phyloP scores from a whole-genome alignment of 768 basidiomycete species.

The Ramaria rubella region DNA sequence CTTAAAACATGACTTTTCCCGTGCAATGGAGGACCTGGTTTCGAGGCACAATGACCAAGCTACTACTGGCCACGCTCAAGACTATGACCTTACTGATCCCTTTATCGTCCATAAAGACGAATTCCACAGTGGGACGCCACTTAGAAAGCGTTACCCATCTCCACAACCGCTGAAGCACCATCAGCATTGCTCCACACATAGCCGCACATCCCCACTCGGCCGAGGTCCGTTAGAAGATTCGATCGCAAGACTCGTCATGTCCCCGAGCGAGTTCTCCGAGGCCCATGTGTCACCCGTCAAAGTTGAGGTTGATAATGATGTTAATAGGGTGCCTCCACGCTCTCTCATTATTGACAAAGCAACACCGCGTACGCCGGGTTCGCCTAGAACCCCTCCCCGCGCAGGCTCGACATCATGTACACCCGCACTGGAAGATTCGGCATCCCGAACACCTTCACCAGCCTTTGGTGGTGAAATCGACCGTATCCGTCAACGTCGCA shows the following conservation, averaged over 20 bases:
- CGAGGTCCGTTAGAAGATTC: neutral
- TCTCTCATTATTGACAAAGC: neutral
- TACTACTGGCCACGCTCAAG: neutral
- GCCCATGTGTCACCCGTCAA: neutral
- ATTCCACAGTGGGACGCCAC: neutral
- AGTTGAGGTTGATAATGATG: neutral
- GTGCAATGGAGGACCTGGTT: neutral
- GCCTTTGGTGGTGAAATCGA: slow-evolving; percentile 1
- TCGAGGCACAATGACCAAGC: neutral
- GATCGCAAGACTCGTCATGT: neutral
- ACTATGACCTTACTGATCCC: slow-evolving; percentile 6
- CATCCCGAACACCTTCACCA: neutral
- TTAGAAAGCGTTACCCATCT: neutral
- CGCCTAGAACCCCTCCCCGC: neutral
- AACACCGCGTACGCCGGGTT: neutral
- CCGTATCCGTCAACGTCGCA: neutral
- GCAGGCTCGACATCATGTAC: neutral
- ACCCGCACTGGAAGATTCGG: neutral
- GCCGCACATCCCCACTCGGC: neutral
- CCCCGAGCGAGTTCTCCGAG: neutral
- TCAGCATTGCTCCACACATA: neutral
- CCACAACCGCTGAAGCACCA: neutral
- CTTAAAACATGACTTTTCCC: neutral
- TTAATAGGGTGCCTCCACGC: neutral
- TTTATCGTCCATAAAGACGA: slow-evolving; percentile 3